Conservation (phyloP, 2,329 filamentous ascomycete genomes). For the Arthrobotrys pseudoclavata region DNA sequence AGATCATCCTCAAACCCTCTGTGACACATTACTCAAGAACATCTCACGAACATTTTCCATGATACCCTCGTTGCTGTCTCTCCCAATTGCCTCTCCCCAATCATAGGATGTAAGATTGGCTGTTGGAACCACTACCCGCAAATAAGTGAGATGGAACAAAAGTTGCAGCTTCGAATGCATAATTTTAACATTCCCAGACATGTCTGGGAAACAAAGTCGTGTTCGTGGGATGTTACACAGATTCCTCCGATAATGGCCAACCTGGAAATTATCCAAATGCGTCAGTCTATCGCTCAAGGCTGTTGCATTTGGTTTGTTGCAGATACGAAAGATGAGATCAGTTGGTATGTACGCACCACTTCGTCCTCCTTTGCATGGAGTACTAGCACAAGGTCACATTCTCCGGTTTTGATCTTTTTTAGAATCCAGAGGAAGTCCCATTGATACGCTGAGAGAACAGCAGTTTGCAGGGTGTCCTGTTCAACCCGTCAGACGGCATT, state of each 20-base stretch:
- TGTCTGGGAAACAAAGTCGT: constrained; percentile 82
- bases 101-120: constrained; percentile 89
- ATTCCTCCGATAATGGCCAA: constrained; percentile 66
- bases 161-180: constrained; percentile 98
- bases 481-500: constrained; percentile 28
- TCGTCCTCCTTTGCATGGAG: constrained; percentile 73
- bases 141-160: constrained; percentile 79
- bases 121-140: constrained; percentile 86
- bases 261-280: constrained; percentile 64
- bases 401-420: constrained; percentile 75
- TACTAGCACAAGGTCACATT: constrained; percentile 71
- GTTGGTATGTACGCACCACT: constrained; percentile 64
- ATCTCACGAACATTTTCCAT: constrained; percentile 81
- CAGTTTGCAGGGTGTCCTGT: constrained; percentile 75
- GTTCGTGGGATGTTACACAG: constrained; percentile 70
- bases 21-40: constrained; percentile 52
- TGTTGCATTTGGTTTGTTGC: constrained; percentile 43
- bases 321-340: constrained; percentile 24
- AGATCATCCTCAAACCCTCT: constrained; percentile 32
- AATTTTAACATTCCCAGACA: constrained; percentile 77
- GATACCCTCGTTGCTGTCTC: constrained; percentile 69
- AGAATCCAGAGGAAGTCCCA: constrained; percentile 87
- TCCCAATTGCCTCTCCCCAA: constrained; percentile 79
- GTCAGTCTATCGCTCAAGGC: constrained; percentile 30
- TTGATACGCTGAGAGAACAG: constrained; percentile 87